Base-by-base conservation (phyloP, 2,329 filamentous ascomycete species). In the Grosmannia huntii region DNA sequence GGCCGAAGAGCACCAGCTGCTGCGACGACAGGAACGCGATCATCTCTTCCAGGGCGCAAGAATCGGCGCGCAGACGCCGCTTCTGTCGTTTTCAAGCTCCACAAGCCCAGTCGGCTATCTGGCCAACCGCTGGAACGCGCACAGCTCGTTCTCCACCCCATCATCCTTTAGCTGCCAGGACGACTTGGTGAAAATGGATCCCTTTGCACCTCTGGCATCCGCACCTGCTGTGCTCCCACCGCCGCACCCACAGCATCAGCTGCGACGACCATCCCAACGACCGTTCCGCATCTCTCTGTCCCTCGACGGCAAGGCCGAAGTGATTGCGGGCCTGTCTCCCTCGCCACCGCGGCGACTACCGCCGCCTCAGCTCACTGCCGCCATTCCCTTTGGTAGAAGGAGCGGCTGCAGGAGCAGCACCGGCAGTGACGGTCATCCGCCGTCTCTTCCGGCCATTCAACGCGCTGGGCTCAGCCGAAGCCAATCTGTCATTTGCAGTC, bases 281-380 rank as follows among this genome's bases (percentile, higher is more conserved):
- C 62, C 81, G 31, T 79, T 95, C 59, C 85, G 90, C 54, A 77
- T 96, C 31, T 90, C 89, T 1, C 83, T 94, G 66, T 94, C 89
- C 21, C 79, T 91, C 36, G 90, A 96, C 67, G 92, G 92, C 64
- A 92, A 91, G 67, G 92, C 92, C n/a, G 87, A 92, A 66, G 78
- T 96, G 56, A 82, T 91, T 25, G 83, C 81, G 19, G 77, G 86
- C 57, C 79, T 85, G 61, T 82, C 86, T 62, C 76, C 79, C 33
- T 86, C 86, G 3, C 87, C 88, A 3, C 89, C 86, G 1, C 85
- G 83, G 56, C 68, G 81, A 77, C 68, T 81, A 77, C 60, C 76
- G 78, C 56, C 49, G 14, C 65, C 71, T 73, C 65, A 74, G 73
- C 64, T 57, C 7, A 36, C 55, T 2, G 6, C 56, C 5, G 44